Conservation (phyloP, 768 basidiomycete species). For the Phylloporus sp. region DNA sequence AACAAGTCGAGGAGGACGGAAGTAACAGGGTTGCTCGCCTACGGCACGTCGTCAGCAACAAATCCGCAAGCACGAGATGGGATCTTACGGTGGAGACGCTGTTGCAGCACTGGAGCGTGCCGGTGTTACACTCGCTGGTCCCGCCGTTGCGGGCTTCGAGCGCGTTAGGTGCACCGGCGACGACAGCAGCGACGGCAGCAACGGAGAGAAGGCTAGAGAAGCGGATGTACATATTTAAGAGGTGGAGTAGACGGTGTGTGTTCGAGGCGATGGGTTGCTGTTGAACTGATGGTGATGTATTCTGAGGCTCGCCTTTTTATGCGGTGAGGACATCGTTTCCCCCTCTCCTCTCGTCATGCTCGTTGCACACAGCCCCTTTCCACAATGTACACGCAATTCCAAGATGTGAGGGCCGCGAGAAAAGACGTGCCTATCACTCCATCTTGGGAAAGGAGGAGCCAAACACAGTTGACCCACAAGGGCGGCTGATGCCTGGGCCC, state of each 20-base stretch:
- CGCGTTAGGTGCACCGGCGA: conserved; percentile 4
- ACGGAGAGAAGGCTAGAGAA: conserved; percentile 6
- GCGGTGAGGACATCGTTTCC: too few species aligned
- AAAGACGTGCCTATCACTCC: not conserved
- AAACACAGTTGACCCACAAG: too few species aligned
- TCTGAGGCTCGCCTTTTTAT: conserved; percentile 5
- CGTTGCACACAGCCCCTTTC: not conserved
- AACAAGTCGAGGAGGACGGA: not conserved
- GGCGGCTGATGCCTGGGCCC: too few species aligned
- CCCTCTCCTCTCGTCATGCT: too few species aligned
- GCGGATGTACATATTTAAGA: conserved; percentile 7
- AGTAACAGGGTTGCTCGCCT: not conserved
- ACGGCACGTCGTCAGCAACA: not conserved
- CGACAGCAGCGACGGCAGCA: conserved; percentile 8
- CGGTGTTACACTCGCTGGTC: conserved; percentile 9
- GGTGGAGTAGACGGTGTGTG: not conserved
- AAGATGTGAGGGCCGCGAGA: too few species aligned
- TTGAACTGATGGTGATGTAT: not conserved
- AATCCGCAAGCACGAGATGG: too few species aligned
- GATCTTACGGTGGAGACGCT: not conserved
- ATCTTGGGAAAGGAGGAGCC: not conserved
- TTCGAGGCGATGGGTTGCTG: not conserved
- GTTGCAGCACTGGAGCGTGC: conserved; percentile 10
- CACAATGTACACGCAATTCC: not conserved
- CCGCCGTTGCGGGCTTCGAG: not conserved